These are phyloP conservation scores for Magnolia changhungtana DNA, from an alignment of 164 flowering plant genomes.

Conservation along the genomic window DNA sequence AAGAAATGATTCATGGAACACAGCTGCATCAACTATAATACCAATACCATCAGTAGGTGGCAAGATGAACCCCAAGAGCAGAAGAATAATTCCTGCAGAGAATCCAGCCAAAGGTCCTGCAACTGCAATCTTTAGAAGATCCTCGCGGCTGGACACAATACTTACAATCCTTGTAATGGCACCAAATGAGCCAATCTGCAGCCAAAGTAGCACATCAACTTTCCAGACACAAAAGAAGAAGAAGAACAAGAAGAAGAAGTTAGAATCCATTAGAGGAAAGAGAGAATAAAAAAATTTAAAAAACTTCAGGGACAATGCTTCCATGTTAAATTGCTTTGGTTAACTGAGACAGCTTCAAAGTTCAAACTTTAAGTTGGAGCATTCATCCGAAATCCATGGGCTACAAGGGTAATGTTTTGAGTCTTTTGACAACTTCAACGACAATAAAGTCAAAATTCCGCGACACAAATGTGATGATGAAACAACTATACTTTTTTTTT, in stretches of 20 bases:
- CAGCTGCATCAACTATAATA: conserved; percentile 73
- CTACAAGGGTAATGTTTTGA: too few species aligned
- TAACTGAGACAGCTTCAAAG: background rate
- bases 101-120: conserved; percentile 95
- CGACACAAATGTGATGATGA: too few species aligned
- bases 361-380: background rate
- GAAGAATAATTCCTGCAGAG: conserved; percentile 69
- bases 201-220: conserved; percentile 40
- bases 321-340: background rate
- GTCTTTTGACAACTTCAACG: too few species aligned
- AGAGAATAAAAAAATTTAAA: background rate
- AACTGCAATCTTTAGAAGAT: conserved; percentile 82
- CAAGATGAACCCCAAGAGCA: conserved; percentile 77
- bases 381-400: background rate
- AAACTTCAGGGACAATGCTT: background rate
- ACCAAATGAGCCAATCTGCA: conserved; percentile 99
- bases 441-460: too few species aligned
- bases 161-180: conserved; percentile 84
- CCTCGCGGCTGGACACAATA: conserved; percentile 86
- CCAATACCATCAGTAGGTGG: conserved; percentile 96
- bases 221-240: background rate
- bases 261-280: background rate
- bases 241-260: background rate
- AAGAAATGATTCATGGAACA: conserved; percentile 91
- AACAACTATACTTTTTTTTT: too few species aligned